Base-by-base conservation (phyloP, 2,329 filamentous ascomycete genomes). In the Neodidymelliopsis sp. region DNA sequence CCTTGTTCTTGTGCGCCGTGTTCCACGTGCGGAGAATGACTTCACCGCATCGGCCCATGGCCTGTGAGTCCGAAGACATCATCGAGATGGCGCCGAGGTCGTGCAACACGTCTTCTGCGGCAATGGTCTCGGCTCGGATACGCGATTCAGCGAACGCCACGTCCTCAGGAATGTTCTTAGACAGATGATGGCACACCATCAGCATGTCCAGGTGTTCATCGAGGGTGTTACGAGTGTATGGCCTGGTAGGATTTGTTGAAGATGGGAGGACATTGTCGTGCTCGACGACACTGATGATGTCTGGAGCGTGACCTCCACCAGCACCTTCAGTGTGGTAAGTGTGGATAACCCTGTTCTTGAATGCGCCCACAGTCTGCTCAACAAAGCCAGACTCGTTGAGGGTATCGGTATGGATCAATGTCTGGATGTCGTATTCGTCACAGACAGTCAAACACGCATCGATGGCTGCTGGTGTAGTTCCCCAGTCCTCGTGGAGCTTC, bases 181-280 rank as follows among this genome's bases (percentile, higher is more conserved):
- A 91, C 8, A 97, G 79, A 68, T 97, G 93, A 73, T 97, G 93
- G 78, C 93, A 97, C 27, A 96, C 91, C 93, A 97, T 97, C 35
- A 97, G 79, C 93, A 97, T 97, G 76, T 97, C 93, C 11, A 97
- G 83, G 75, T 97, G 93, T 74, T 97, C 93, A 67, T 97, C 93
- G 0, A 97, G 82, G 0, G 93, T 97, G 77, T 97, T 97, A 58
- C 82, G 80, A 2, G 93, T 97, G 74, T 86, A 97, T 0, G 93
- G 93, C 2, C 92, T 81, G 1, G 93, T 97, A 0, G 93, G 93
- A 71, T 96, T 97, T 0, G 93, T 97, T 35, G 88, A 93, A 4
- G 87, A 91, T 0, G 93, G 93, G 1, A 97, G 82, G 2, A 97
- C 91, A 67, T 97, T 94, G 36, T 84, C 75, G 65, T 92, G 87